phyloP scores from a whole-genome alignment of 2,329 filamentous ascomycete genomes.

The Lasiodiplodia citricola region DNA sequence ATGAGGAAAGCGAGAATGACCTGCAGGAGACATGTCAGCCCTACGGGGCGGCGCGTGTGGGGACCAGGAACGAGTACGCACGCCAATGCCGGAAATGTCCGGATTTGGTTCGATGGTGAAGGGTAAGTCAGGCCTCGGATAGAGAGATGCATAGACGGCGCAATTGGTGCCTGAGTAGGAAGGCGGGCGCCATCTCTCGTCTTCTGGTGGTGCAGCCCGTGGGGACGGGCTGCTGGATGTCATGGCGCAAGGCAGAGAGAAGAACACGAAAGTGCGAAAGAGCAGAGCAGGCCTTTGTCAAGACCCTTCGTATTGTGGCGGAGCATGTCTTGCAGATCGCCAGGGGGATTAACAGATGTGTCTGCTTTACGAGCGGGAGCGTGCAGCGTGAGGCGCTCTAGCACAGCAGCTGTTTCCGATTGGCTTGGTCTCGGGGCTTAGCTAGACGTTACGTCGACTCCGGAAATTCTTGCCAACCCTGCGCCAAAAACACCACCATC shows the following conservation, averaged over 20 bases:
- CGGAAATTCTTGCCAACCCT: neutral
- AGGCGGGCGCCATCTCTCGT: neutral
- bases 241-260: neutral
- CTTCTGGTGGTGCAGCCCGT: neutral
- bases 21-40: slow-evolving; percentile 1
- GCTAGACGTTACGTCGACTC: neutral
- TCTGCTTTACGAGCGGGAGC: neutral
- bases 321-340: neutral
- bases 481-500: neutral
- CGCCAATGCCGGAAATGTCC: slow-evolving; percentile 11
- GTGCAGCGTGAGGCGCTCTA: neutral
- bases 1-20: neutral
- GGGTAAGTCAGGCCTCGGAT: neutral
- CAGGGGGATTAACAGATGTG: neutral
- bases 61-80: neutral
- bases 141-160: neutral
- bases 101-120: neutral
- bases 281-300: neutral
- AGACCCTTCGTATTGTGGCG: neutral
- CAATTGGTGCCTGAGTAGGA: neutral
- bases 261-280: neutral
- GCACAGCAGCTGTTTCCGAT: neutral
- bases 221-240: neutral
- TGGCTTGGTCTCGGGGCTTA: neutral
- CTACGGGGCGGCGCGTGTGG: neutral